A percentile compares a stretch with the other conserved stretches of the same genome.
Evolutionary conservation across 169 alveolate species (phyloP).

Genomic region (Plasmodium adleri): DNA sequence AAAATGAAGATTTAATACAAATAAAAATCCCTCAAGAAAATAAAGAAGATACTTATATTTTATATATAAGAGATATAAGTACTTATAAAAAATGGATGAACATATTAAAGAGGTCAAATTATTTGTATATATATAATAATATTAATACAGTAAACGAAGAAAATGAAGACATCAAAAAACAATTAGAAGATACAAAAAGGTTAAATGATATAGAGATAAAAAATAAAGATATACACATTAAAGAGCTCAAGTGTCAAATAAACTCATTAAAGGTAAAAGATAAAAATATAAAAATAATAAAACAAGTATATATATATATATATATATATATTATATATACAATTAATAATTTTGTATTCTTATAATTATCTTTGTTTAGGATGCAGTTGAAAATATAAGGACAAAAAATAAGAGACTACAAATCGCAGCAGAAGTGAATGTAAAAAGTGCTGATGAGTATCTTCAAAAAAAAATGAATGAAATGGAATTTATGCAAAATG

Average conservation of each 20-base stretch:
- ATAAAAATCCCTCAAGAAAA: constrained; percentile 4
- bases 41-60: constrained; percentile 14
- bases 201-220: constrained; percentile 37
- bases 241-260: constrained; percentile 12
- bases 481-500: constrained; percentile 24
- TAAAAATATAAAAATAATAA: not conserved
- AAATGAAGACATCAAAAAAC: constrained; percentile 42
- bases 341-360: too few species aligned
- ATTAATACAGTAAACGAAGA: constrained; percentile 28
- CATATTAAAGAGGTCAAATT: constrained; percentile 25
- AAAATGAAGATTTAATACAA: constrained; percentile 57
- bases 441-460: constrained; percentile 58
- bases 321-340: not conserved
- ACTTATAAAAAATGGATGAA: constrained; percentile 35
- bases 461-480: constrained; percentile 51
- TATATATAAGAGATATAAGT: constrained; percentile 23
- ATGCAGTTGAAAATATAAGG: constrained; percentile 22
- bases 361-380: constrained; percentile 4
- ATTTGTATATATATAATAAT: constrained; percentile 14
- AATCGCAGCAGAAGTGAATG: constrained; percentile 50
- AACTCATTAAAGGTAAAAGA: constrained; percentile 31
- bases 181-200: constrained; percentile 19
- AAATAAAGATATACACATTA: constrained; percentile 51
- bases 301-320: not conserved
- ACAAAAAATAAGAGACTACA: constrained; percentile 50